Evolutionary conservation across 106 monocot species (phyloP).

Genomic region (Platanthera guangdongensis): DNA sequence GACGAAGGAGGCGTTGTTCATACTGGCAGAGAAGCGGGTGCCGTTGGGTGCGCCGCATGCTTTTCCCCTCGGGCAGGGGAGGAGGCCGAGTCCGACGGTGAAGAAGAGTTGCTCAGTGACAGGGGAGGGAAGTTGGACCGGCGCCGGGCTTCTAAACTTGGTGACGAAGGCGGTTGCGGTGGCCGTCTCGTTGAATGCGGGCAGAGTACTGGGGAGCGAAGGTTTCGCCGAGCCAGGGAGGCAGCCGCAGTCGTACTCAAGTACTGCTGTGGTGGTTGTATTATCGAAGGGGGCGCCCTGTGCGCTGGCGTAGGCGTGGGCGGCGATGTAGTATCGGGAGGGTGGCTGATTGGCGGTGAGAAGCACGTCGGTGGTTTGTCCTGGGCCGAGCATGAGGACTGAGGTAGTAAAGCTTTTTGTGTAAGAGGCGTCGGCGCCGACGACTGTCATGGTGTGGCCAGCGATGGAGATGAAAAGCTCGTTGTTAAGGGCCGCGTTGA

Average conservation of each 20-base stretch:
- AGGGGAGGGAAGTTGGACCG: conserved; percentile 23
- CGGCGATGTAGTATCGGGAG: conserved; percentile 48
- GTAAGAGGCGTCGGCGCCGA: conserved; percentile 44
- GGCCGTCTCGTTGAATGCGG: conserved; percentile 49
- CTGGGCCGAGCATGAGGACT: conserved; percentile 39
- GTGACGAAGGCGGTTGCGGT: conserved; percentile 29
- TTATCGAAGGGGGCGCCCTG: conserved; percentile 48
- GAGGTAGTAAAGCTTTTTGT: conserved; percentile 47
- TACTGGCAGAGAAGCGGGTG: conserved; percentile 39
- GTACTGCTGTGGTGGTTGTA: conserved; percentile 68
- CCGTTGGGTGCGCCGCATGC: conserved; percentile 34
- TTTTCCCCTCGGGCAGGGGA: conserved; percentile 24
- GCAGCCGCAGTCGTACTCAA: conserved; percentile 46
- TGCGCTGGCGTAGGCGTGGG: conserved; percentile 39
- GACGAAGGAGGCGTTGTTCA: conserved; percentile 51
- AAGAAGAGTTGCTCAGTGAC: conserved; percentile 43
- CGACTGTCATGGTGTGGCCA: conserved; percentile 45
- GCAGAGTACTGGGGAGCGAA: conserved; percentile 24
- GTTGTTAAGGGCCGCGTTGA: conserved; percentile 47
- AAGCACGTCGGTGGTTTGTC: conserved; percentile 64
- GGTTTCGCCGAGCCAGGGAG: not conserved
- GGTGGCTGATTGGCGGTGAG: conserved; percentile 38
- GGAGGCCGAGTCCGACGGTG: conserved; percentile 52
- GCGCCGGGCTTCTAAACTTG: conserved; percentile 17
- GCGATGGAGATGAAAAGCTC: conserved; percentile 49